phyloP scores from a whole-genome alignment of 2,329 filamentous ascomycete species.

The Cucurbitaria berberidis region DNA sequence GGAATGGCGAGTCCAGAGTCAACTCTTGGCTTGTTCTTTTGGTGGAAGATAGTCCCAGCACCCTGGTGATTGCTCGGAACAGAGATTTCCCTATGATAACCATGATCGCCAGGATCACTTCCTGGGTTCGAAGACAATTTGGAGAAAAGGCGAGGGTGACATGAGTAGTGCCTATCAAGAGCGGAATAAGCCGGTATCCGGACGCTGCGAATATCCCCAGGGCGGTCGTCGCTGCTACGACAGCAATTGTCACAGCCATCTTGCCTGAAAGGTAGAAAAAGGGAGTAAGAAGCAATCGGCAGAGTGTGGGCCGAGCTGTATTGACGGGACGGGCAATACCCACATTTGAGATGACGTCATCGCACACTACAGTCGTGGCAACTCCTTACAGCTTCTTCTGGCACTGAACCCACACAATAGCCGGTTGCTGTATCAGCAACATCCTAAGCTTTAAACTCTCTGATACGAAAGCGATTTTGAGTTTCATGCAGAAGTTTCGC shows the following conservation, averaged over 20 bases:
- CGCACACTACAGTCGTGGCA: too few relatives aligned
- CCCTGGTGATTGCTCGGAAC: neutral
- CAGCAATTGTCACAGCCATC: neutral
- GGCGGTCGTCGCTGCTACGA: neutral
- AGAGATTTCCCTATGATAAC: conserved; percentile 3
- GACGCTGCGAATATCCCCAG: conserved; percentile 5
- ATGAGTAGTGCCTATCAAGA: conserved; percentile 1
- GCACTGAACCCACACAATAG: too few relatives aligned
- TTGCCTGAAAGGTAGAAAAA: neutral
- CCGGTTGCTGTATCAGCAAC: too few relatives aligned
- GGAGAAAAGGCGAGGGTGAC: conserved; percentile 9
- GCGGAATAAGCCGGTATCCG: conserved; percentile 7
- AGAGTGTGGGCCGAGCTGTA: too few relatives aligned
- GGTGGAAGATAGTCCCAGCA: neutral
- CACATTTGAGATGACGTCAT: too few relatives aligned
- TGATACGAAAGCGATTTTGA: too few relatives aligned
- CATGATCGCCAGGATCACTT: conserved; percentile 7
- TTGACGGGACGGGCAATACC: too few relatives aligned
- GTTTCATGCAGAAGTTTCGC: too few relatives aligned
- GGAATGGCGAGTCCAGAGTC: conserved; percentile 4
- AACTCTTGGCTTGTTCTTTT: neutral
- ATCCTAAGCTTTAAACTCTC: too few relatives aligned
- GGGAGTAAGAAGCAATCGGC: neutral
- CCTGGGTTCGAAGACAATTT: conserved; percentile 6
- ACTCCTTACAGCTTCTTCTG: too few relatives aligned